Conservation (phyloP, 2,329 filamentous ascomycete genomes). For the Grosmannia penicillata region DNA sequence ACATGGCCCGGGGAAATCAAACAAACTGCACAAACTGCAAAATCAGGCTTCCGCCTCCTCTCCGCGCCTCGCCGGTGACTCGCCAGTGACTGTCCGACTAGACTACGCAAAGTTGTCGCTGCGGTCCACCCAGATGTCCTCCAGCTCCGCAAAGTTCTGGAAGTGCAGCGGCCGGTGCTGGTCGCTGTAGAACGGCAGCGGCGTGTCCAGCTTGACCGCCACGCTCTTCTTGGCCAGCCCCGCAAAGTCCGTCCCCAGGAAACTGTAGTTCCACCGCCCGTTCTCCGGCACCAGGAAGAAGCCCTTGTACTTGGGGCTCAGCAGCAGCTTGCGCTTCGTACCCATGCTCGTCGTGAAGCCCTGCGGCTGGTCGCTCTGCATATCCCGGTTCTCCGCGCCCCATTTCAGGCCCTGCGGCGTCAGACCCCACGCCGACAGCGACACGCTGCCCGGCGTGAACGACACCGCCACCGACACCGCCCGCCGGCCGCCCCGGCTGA, state of each 20-base stretch:
- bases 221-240: conserved; percentile 81
- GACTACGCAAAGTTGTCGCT: conserved; percentile 77
- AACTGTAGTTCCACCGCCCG: conserved; percentile 92
- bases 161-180: conserved; percentile 90
- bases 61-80: background rate
- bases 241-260: conserved; percentile 83
- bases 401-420: conserved; percentile 90
- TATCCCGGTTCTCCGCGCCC: conserved; percentile 92
- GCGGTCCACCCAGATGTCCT: conserved; percentile 91
- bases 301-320: conserved; percentile 85
- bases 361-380: conserved; percentile 79
- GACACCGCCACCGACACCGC: conserved; percentile 90
- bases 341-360: conserved; percentile 89
- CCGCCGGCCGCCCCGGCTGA: conserved; percentile 59
- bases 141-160: conserved; percentile 91
- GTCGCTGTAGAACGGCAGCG: conserved; percentile 79
- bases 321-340: conserved; percentile 83
- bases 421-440: conserved; percentile 82
- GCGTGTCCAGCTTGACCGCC: conserved; percentile 87
- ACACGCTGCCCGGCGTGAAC: conserved; percentile 93
- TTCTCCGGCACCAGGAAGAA: conserved; percentile 93
- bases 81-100: background rate
- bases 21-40: background rate
- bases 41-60: background rate
- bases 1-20: conserved; percentile 15